phyloP scores from a whole-genome alignment of 2,329 filamentous ascomycete species.

The Penicillium paneum region DNA sequence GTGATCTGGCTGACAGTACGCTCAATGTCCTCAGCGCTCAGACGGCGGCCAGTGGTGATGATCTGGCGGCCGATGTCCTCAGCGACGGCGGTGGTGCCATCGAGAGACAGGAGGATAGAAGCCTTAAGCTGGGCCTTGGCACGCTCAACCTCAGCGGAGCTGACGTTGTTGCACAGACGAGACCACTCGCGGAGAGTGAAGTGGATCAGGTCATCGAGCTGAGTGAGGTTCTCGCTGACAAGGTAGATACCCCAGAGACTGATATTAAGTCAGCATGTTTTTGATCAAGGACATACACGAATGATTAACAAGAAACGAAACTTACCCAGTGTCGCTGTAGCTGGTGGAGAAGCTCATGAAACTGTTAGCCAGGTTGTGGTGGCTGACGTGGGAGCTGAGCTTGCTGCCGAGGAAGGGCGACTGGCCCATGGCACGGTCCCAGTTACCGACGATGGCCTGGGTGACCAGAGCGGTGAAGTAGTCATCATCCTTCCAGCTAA shows the following conservation, averaged over 20 bases:
- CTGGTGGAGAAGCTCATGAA: conserved; percentile 99
- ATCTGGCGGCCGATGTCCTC: conserved; percentile 99
- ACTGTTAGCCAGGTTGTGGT: conserved; percentile 95
- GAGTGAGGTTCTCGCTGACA: conserved; percentile 81
- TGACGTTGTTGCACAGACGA: conserved; percentile 84
- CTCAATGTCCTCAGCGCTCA: conserved; percentile 92
- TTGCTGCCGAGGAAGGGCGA: conserved; percentile 97
- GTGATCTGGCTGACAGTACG: conserved; percentile 82
- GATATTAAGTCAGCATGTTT: conserved; percentile 20
- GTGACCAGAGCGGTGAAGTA: conserved; percentile 98
- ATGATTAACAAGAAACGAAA: conserved; percentile 9
- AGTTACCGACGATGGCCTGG: conserved; percentile 98
- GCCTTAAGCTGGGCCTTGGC: conserved; percentile 99
- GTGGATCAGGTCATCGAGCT: conserved; percentile 93
- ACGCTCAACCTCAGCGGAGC: conserved; percentile 88
- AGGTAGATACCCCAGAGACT: conserved; percentile 99
- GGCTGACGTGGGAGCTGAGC: conserved; percentile 90
- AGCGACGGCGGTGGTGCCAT: conserved; percentile 93
- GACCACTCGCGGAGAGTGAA: conserved; percentile 99
- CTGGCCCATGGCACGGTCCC: conserved; percentile 98
- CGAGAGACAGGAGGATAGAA: conserved; percentile 91
- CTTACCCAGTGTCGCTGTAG: conserved; percentile 98
- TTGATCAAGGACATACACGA: conserved; percentile 9
- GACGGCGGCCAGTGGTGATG: conserved; percentile 90
- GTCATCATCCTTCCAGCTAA: conserved; percentile 98